Conservation (phyloP, 345 rosid species). For the Luvunga scandens region DNA sequence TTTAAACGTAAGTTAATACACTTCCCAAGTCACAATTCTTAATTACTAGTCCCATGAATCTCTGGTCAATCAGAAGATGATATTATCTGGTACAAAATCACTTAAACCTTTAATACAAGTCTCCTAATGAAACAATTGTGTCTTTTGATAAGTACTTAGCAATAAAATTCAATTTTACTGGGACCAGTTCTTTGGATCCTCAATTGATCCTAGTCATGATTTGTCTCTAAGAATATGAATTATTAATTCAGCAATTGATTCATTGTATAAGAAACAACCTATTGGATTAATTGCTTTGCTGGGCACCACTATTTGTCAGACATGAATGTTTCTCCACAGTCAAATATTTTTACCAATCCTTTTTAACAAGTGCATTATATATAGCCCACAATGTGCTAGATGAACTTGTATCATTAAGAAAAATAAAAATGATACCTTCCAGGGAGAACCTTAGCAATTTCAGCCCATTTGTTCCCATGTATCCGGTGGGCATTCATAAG, state of each 20-base stretch:
- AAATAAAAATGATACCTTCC: conserved; percentile 63
- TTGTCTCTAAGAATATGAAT: not conserved
- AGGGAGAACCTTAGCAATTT: conserved; percentile 91
- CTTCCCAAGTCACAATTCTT: not conserved
- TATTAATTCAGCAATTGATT: not conserved
- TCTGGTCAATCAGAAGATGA: not conserved
- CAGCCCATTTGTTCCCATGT: conserved; percentile 97
- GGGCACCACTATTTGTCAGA: not conserved
- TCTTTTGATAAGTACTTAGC: not conserved
- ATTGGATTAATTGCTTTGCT: not conserved
- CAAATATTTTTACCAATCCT: not conserved
- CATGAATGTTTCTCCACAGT: not conserved
- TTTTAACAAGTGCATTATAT: not conserved
- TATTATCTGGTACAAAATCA: not conserved
- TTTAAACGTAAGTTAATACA: not conserved
- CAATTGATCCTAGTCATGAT: not conserved
- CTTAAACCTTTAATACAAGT: not conserved
- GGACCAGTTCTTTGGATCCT: not conserved
- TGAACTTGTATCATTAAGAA: not conserved
- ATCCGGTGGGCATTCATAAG: conserved; percentile 76
- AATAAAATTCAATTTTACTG: not conserved
- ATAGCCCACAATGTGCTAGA: conserved; percentile 2
- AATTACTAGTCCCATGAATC: not conserved
- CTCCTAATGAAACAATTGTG: not conserved
- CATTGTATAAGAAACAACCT: not conserved